Conservation (phyloP, 2,329 filamentous ascomycete species). For the Cercospora beticola region DNA sequence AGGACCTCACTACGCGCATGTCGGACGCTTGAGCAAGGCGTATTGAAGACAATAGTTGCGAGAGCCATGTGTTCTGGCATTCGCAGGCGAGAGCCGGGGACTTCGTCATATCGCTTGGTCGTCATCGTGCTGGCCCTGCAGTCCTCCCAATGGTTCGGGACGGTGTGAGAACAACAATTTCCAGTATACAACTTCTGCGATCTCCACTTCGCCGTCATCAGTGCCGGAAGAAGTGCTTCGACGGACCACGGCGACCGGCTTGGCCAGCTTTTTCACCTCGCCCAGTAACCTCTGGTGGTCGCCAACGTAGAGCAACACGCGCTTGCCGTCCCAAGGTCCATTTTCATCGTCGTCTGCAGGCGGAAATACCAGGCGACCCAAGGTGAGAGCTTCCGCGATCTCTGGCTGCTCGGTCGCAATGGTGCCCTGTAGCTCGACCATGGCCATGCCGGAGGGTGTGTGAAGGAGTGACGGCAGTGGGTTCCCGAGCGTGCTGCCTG, state of each 20-base stretch:
- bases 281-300: conserved; percentile 85
- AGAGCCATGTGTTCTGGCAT: background rate
- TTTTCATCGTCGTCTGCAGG: conserved; percentile 58
- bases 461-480: conserved; percentile 80
- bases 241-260: conserved; percentile 75
- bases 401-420: conserved; percentile 67
- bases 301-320: conserved; percentile 83
- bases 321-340: conserved; percentile 78
- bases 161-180: conserved; percentile 82
- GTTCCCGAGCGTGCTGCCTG: conserved; percentile 37
- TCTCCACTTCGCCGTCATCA: conserved; percentile 62
- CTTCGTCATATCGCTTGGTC: background rate
- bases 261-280: conserved; percentile 82
- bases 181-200: conserved; percentile 82
- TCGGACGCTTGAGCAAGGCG: background rate
- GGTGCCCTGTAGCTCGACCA: conserved; percentile 89
- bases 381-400: conserved; percentile 43
- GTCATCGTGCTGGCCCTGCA: background rate
- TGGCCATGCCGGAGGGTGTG: conserved; percentile 82
- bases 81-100: background rate
- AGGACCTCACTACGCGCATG: background rate
- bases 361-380: conserved; percentile 78
- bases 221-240: conserved; percentile 45
- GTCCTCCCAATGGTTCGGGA: conserved; percentile 67
- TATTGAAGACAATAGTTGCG: background rate